phyloP scores from a whole-genome alignment of 805 yeast species.

The Cyberlindnera subsufficiens region DNA sequence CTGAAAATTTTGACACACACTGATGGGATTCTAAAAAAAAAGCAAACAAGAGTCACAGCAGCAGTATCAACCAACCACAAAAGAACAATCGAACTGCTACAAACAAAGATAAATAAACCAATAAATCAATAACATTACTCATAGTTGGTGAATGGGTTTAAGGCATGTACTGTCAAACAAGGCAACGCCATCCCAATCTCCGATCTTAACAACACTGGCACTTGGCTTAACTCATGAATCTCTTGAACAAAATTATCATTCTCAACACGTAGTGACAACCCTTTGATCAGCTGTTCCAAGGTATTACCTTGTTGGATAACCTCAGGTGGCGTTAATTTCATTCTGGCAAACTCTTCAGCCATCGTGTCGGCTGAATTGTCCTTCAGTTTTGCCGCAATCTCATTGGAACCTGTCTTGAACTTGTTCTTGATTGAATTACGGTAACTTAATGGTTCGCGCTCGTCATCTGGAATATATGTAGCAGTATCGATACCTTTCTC shows the following conservation, averaged over 20 bases:
- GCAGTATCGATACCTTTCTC: constrained; percentile 90
- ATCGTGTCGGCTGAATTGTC: constrained; percentile 33
- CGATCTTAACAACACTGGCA: constrained; percentile 83
- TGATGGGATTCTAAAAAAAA: too few species aligned
- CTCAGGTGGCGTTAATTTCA: constrained; percentile 39
- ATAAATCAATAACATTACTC: constrained; percentile 7
- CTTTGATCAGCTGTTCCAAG: constrained; percentile 51
- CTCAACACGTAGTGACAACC: constrained; percentile 54
- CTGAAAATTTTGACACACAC: too few species aligned
- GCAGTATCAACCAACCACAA: background rate
- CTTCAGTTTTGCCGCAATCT: constrained; percentile 58
- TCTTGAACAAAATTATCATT: constrained; percentile 70
- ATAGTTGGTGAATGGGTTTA: constrained; percentile 67
- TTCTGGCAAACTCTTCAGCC: constrained; percentile 38
- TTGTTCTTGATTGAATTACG: constrained; percentile 74
- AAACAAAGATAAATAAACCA: background rate
- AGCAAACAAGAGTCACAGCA: background rate
- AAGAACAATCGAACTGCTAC: too few species aligned
- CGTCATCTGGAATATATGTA: constrained; percentile 87
- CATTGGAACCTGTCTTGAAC: constrained; percentile 62
- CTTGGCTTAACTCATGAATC: constrained; percentile 65
- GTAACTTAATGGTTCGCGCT: constrained; percentile 68
- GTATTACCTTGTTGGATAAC: constrained; percentile 28
- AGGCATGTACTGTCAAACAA: constrained; percentile 83
- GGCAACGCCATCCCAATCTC: constrained; percentile 96